Conservation (phyloP, 2,329 filamentous ascomycete species). For the Ceratocystis albifundus region DNA sequence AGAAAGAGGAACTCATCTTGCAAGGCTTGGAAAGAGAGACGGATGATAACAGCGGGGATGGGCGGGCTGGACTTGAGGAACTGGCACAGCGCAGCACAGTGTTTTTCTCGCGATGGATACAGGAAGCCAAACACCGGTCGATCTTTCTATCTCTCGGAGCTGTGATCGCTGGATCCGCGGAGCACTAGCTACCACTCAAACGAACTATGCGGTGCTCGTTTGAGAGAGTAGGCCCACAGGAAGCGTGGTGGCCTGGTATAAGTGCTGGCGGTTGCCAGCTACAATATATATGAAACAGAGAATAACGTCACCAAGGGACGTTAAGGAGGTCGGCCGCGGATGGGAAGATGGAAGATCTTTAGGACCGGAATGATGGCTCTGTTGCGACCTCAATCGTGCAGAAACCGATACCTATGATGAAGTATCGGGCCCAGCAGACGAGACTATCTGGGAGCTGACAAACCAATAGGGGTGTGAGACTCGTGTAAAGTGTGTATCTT, state of each 20-base stretch:
- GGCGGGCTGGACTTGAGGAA: not conserved
- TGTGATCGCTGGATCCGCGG: conserved; percentile 49
- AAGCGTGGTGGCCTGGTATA: conserved; percentile 40
- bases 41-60: conserved; percentile 5
- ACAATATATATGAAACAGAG: conserved; percentile 37
- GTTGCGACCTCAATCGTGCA: conserved; percentile 51
- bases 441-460: conserved; percentile 24
- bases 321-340: conserved; percentile 87
- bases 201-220: conserved; percentile 87
- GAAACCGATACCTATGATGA: conserved; percentile 69
- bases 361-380: conserved; percentile 78
- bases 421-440: conserved; percentile 76
- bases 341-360: conserved; percentile 70
- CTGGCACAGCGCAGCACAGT: conserved; percentile 10
- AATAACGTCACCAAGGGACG: conserved; percentile 56
- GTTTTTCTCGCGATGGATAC: conserved; percentile 17
- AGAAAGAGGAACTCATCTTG: conserved; percentile 23
- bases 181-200: conserved; percentile 97
- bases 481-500: not conserved
- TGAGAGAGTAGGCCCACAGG: conserved; percentile 96
- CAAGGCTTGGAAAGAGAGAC: conserved; percentile 24
- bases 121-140: conserved; percentile 19
- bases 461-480: not conserved
- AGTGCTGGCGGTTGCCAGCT: conserved; percentile 83
- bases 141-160: conserved; percentile 17